phyloP scores from a whole-genome alignment of 2,329 filamentous ascomycete genomes.

The Aspergillus piperis region DNA sequence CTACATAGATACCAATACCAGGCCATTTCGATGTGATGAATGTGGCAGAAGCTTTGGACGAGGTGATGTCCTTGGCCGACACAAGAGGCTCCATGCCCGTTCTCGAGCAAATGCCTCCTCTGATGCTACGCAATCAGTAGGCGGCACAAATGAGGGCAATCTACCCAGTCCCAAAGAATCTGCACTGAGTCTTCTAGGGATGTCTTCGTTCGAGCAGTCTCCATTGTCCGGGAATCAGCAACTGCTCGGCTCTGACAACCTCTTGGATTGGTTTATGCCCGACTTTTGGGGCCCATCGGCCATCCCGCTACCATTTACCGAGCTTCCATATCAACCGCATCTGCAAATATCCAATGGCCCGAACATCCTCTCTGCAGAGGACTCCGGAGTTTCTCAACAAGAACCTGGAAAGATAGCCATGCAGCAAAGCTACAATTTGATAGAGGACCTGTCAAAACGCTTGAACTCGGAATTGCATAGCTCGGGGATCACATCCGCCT shows the following conservation, averaged over 20 bases:
- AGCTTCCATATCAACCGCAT: neutral
- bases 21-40: conserved; percentile 22
- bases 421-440: conserved; percentile 18
- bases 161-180: neutral
- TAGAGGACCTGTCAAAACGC: conserved; percentile 22
- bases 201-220: neutral
- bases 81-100: conserved; percentile 20
- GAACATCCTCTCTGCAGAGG: neutral
- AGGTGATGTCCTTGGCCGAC: conserved; percentile 24
- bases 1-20: conserved; percentile 20
- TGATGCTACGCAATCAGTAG: neutral
- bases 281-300: conserved; percentile 12
- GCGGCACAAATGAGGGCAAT: neutral
- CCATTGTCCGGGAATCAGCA: neutral
- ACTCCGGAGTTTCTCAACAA: neutral
- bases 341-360: neutral
- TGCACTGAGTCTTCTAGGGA: neutral
- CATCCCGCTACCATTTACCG: conserved; percentile 13
- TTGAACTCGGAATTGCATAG: conserved; percentile 19
- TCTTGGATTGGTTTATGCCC: conserved; percentile 21
- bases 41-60: conserved; percentile 25
- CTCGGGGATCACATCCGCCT: conserved; percentile 20
- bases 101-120: neutral
- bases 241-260: conserved; percentile 9
- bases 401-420: conserved; percentile 17